phyloP scores from a whole-genome alignment of 75 land plant species.

The Cryptomeria japonica region DNA sequence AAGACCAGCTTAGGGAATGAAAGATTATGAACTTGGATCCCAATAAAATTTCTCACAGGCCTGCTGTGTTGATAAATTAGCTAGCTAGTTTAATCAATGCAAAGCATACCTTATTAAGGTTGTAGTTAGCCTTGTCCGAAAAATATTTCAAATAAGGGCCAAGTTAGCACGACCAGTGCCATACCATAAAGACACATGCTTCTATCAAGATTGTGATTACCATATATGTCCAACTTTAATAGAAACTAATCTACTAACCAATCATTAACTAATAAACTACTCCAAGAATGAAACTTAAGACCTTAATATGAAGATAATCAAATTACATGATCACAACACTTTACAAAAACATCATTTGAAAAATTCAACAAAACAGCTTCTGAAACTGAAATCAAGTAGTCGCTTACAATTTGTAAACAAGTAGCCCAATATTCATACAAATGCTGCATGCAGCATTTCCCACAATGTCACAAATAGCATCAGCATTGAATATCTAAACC shows the following conservation, averaged over 20 bases:
- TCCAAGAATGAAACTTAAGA: background rate
- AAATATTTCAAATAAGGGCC: background rate
- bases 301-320: background rate
- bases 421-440: conserved; percentile 3
- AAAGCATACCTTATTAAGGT: background rate
- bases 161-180: background rate
- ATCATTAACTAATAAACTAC: background rate
- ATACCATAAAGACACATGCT: background rate
- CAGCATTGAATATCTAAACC: background rate
- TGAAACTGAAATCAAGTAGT: conserved; percentile 8
- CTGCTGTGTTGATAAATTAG: background rate
- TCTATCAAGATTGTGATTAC: background rate
- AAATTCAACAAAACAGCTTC: conserved; percentile 12
- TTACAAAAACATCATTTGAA: background rate
- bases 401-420: conserved; percentile 5
- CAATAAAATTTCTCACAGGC: background rate
- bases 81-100: background rate
- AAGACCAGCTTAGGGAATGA: background rate
- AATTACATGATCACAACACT: background rate
- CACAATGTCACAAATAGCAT: background rate
- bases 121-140: background rate
- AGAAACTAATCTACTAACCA: background rate
- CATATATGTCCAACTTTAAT: background rate
- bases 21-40: background rate
- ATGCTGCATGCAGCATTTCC: conserved; percentile 7